Percentiles rank a stretch among this genome's conserved stretches.
These are phyloP conservation scores for Xylaria sp. DNA, from an alignment of 2,329 filamentous ascomycete genomes.

Conservation along the genomic window DNA sequence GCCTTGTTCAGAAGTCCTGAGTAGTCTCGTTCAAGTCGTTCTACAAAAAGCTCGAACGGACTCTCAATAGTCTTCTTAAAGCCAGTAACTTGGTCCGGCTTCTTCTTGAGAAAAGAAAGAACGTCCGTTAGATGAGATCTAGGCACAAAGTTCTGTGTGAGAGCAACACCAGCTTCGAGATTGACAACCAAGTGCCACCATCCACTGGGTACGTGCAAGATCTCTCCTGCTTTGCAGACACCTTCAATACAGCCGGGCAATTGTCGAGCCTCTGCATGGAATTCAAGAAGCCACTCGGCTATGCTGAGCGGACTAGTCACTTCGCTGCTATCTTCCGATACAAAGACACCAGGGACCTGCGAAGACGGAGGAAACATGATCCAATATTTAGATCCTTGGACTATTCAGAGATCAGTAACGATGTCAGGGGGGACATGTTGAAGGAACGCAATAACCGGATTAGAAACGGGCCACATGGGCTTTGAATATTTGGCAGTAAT, in stretches of 20 bases:
- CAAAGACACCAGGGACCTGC: constrained; percentile 87
- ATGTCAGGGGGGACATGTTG: neutral
- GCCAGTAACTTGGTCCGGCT: constrained; percentile 86
- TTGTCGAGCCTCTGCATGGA: constrained; percentile 83
- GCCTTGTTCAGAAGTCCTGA: constrained; percentile 76
- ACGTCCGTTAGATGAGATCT: constrained; percentile 77
- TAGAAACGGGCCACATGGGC: neutral
- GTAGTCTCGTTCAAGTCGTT: constrained; percentile 70
- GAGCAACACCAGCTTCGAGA: constrained; percentile 81
- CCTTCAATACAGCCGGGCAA: constrained; percentile 85
- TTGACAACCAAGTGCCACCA: constrained; percentile 99
- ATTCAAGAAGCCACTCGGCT: constrained; percentile 93
- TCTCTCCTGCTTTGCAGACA: constrained; percentile 84
- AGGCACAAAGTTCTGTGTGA: constrained; percentile 97
- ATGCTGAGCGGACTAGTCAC: constrained; percentile 95
- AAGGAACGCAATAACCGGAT: neutral
- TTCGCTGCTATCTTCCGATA: constrained; percentile 89
- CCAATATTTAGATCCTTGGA: constrained; percentile 95
- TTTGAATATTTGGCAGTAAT: neutral
- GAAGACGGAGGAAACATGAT: constrained; percentile 92
- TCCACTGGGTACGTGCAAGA: constrained; percentile 90
- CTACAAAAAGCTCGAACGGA: constrained; percentile 79
- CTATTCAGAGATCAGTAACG: constrained; percentile 39
- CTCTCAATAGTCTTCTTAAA: constrained; percentile 78
- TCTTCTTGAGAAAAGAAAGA: constrained; percentile 82